Conservation (phyloP, 1,139 yeast genomes). For the Wickerhamiella pararugosa region DNA sequence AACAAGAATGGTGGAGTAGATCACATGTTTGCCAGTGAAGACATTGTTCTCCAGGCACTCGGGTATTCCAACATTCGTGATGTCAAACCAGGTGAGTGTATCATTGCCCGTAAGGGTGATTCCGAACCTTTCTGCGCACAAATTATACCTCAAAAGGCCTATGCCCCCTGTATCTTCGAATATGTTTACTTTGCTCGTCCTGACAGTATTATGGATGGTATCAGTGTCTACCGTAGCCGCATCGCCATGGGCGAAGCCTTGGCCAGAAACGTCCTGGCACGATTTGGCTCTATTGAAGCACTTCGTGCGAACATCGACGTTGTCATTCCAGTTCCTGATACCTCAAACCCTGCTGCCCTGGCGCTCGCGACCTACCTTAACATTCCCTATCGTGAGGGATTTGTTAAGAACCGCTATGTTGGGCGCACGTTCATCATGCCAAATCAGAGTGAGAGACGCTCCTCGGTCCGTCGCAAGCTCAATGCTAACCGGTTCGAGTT, state of each 20-base stretch:
- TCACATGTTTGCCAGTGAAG: slow-evolving; percentile 91
- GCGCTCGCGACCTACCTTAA: slow-evolving; percentile 76
- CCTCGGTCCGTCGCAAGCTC: slow-evolving; percentile 84
- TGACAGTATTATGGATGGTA: slow-evolving; percentile 89
- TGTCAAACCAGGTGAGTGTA: slow-evolving; percentile 89
- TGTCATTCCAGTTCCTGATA: slow-evolving; percentile 96
- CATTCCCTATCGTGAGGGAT: slow-evolving; percentile 89
- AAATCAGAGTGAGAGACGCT: slow-evolving; percentile 84
- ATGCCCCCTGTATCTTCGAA: slow-evolving; percentile 93
- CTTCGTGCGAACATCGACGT: slow-evolving; percentile 59
- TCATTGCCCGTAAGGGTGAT: slow-evolving; percentile 66
- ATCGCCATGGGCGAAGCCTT: slow-evolving; percentile 87
- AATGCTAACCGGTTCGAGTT: slow-evolving; percentile 96
- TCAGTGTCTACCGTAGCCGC: slow-evolving; percentile 84
- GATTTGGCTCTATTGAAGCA: slow-evolving; percentile 35
- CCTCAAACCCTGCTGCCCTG: slow-evolving; percentile 85
- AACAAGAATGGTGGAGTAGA: slow-evolving; percentile 47
- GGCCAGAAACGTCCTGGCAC: slow-evolving; percentile 50
- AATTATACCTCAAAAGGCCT: slow-evolving; percentile 61
- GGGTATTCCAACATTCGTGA: slow-evolving; percentile 72
- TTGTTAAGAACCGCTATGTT: slow-evolving; percentile 88
- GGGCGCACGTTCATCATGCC: slow-evolving; percentile 99
- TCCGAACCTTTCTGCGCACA: slow-evolving; percentile 68
- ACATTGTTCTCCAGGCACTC: slow-evolving; percentile 89
- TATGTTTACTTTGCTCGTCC: slow-evolving; percentile 97